phyloP scores from a whole-genome alignment of 1,139 yeast species.

The Candida labiduridarum region DNA sequence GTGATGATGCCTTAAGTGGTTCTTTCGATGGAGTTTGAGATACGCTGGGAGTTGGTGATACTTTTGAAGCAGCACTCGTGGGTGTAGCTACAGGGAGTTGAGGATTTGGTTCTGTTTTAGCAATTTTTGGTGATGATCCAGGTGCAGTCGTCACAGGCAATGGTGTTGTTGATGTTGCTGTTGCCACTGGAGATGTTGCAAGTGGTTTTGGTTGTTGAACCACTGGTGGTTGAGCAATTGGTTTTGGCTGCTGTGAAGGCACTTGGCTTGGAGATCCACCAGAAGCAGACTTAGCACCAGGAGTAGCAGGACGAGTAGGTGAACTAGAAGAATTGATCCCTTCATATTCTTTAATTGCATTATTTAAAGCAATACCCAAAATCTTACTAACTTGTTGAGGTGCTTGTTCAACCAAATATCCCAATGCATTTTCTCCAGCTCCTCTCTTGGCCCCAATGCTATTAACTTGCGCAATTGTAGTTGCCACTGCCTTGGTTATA shows the following conservation, averaged over 20 bases:
- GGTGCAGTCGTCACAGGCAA: background rate
- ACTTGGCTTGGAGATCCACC: background rate
- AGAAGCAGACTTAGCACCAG: constrained; percentile 18
- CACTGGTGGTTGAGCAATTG: background rate
- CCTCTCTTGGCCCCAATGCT: constrained; percentile 88
- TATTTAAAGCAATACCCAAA: constrained; percentile 79
- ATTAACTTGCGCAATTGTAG: constrained; percentile 87
- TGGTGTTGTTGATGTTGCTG: background rate
- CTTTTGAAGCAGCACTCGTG: background rate
- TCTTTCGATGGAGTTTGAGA: background rate
- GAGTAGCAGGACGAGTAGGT: constrained; percentile 32
- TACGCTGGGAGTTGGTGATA: background rate
- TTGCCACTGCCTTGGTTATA: constrained; percentile 88
- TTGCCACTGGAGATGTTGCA: background rate
- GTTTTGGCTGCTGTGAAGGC: background rate
- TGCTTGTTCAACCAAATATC: constrained; percentile 80
- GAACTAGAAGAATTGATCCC: constrained; percentile 21
- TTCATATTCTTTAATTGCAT: constrained; percentile 66
- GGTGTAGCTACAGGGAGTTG: background rate
- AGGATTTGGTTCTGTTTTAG: background rate
- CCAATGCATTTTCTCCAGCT: constrained; percentile 76
- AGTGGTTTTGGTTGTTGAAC: constrained; percentile 1
- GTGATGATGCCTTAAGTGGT: background rate
- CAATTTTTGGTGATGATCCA: background rate
- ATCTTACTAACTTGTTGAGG: constrained; percentile 86